phyloP scores from a whole-genome alignment of 257 asterid genomes.

The Jacaranda mimosifolia region DNA sequence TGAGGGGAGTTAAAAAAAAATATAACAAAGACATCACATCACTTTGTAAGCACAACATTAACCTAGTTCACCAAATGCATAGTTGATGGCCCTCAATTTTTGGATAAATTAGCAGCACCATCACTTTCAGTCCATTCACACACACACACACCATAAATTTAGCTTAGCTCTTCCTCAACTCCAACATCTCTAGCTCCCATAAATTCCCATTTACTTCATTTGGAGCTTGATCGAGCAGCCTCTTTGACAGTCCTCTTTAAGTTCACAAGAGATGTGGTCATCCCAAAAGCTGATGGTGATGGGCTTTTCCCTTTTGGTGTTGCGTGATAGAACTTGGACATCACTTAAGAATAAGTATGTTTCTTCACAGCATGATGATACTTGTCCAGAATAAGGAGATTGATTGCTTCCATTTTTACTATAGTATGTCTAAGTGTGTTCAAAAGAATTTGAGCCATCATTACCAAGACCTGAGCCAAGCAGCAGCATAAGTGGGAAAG shows the following conservation, averaged over 20 bases:
- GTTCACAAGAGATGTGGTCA: slow-evolving; percentile 99
- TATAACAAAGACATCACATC: slow-evolving; percentile 18
- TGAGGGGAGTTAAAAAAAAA: background rate
- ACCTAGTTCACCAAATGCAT: slow-evolving; percentile 97
- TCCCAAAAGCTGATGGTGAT: slow-evolving; percentile 95
- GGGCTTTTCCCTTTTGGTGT: slow-evolving; percentile 92
- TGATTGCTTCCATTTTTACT: slow-evolving; percentile 90
- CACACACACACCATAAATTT: slow-evolving; percentile 97
- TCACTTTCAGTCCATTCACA: slow-evolving; percentile 99
- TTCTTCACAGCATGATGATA: slow-evolving; percentile 99
- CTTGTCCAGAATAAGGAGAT: slow-evolving; percentile 94
- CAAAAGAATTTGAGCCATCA: slow-evolving; percentile 98
- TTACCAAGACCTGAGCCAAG: slow-evolving; percentile 87
- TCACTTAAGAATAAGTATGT: slow-evolving; percentile 96
- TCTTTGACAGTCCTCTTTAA: slow-evolving; percentile 95
- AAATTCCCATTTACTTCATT: slow-evolving; percentile 98
- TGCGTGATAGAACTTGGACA: slow-evolving; percentile 98
- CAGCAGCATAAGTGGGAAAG: slow-evolving; percentile 28
- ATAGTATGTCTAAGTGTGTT: slow-evolving; percentile 97
- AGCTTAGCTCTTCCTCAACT: slow-evolving; percentile 88
- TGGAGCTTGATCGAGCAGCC: slow-evolving; percentile 91
- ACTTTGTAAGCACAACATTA: slow-evolving; percentile 99
- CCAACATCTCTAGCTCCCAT: slow-evolving; percentile 99
- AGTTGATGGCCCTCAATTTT: slow-evolving; percentile 94
- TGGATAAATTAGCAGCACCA: slow-evolving; percentile 97